These are phyloP conservation scores for Leccinellum albellum DNA, from an alignment of 768 basidiomycete genomes.

Conservation along the genomic window DNA sequence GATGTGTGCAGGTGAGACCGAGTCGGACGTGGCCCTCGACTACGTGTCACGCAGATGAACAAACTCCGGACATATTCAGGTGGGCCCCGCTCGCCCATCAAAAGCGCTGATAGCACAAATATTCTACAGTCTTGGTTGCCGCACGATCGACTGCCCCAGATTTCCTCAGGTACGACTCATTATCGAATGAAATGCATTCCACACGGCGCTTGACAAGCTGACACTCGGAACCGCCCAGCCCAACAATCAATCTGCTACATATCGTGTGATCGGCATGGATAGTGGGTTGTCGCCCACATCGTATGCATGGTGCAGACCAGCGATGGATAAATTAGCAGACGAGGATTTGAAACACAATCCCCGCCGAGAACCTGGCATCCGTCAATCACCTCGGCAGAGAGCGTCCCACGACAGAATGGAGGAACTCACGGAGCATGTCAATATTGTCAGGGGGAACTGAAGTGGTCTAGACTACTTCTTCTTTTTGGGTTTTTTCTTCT, in stretches of 20 bases:
- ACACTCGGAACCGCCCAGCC: background rate
- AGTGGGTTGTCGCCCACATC: background rate
- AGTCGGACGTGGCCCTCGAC: background rate
- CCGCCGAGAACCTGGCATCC: background rate
- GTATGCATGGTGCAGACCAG: conserved; percentile 1
- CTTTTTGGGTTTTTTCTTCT: conserved; percentile 84
- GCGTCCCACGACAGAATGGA: background rate
- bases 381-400: conserved; percentile 1
- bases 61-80: conserved; percentile 21
- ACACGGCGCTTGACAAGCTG: conserved; percentile 1
- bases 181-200: background rate
- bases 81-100: background rate
- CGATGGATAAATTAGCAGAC: conserved; percentile 4
- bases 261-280: background rate
- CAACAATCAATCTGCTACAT: background rate
- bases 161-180: background rate
- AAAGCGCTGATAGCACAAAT: background rate
- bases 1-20: conserved; percentile 5
- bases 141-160: background rate
- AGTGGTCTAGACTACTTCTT: conserved; percentile 48
- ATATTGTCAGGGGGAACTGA: background rate
- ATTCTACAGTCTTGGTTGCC: background rate
- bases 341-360: conserved; percentile 1
- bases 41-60: background rate
- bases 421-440: conserved; percentile 13